Conservation (phyloP, 306 rosid genomes). For the Fagus crenata region DNA sequence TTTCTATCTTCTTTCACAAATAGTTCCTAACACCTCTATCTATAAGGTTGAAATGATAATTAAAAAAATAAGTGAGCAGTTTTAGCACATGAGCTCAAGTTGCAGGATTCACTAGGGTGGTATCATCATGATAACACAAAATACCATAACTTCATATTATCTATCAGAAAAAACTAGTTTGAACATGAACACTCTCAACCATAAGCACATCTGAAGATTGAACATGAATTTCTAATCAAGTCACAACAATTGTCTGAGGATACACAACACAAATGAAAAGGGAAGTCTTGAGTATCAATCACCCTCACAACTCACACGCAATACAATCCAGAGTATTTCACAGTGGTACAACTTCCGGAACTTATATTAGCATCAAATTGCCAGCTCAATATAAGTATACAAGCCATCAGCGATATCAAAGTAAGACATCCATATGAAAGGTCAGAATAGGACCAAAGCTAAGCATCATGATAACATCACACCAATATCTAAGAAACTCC, state of each 20-base stretch:
- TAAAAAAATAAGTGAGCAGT: background rate
- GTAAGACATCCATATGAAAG: background rate
- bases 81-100: background rate
- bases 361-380: background rate
- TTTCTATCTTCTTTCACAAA: too few relatives aligned
- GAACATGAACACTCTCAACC: background rate
- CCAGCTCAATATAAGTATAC: background rate
- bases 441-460: background rate
- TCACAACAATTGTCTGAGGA: background rate
- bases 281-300: background rate
- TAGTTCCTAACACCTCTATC: too few relatives aligned
- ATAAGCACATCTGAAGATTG: background rate
- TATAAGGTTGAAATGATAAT: background rate
- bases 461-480: background rate
- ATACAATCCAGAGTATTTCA: background rate
- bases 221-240: background rate
- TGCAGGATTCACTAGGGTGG: background rate
- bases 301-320: background rate
- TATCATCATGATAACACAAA: background rate
- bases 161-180: background rate
- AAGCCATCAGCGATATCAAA: background rate
- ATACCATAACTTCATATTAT: background rate
- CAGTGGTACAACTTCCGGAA: background rate
- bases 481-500: background rate
- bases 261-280: background rate